phyloP scores from a whole-genome alignment of 208 protist species.

The Trypanosoma rangeli region DNA sequence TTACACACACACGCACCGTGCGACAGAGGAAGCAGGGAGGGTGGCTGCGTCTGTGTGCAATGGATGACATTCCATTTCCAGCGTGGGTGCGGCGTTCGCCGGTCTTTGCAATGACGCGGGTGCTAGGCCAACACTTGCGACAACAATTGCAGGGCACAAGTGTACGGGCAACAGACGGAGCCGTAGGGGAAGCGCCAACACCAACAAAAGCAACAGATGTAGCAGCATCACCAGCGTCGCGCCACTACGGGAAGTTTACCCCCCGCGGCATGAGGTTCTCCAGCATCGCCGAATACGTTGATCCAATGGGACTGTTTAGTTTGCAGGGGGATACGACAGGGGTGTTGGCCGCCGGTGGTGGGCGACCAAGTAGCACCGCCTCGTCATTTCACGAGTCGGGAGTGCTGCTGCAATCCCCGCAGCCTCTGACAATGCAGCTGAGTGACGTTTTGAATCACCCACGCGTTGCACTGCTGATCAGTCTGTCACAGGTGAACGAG shows the following conservation, averaged over 20 bases:
- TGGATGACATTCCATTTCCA: constrained; percentile 81
- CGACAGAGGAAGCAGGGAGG: not conserved
- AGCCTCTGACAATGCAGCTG: not conserved
- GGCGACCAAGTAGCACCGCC: not conserved
- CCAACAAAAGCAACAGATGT: not conserved
- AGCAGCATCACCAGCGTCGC: not conserved
- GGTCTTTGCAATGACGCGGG: constrained; percentile 53
- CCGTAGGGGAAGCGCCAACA: not conserved
- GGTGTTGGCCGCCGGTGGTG: not conserved
- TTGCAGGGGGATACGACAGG: not conserved
- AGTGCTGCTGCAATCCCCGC: not conserved
- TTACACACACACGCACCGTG: not conserved
- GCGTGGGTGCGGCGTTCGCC: constrained; percentile 62
- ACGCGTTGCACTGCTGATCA: constrained; percentile 61
- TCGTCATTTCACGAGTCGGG: not conserved
- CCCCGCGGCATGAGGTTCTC: not conserved
- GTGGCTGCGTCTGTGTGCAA: constrained; percentile 19
- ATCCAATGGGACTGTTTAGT: constrained; percentile 1
- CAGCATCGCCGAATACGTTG: constrained; percentile 5
- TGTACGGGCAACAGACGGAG: not conserved
- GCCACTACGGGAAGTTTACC: not conserved
- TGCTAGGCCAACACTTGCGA: constrained; percentile 33
- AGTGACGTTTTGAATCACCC: constrained; percentile 46
- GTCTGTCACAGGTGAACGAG: constrained; percentile 58
- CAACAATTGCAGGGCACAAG: constrained; percentile 8